Evolutionary conservation across 2,329 filamentous ascomycete species (phyloP), one percentile per base, ranked within the genome.

Genomic region (Aspergillus luchuensis): DNA sequence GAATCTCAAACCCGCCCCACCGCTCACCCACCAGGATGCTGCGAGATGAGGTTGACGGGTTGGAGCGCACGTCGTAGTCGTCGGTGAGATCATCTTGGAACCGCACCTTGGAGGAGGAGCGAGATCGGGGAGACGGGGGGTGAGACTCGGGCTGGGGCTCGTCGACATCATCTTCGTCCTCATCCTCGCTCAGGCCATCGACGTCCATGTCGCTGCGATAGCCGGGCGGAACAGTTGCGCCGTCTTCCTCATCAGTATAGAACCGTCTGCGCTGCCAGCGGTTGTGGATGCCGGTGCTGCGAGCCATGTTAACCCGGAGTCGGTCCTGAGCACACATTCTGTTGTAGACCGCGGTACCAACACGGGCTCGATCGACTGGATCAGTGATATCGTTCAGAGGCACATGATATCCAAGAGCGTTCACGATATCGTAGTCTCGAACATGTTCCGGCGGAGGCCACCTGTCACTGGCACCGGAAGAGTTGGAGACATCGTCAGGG

Each of bases 231-330:
- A 85, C 80, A n/a, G 76, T 72, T 8, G 85, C 84, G 2, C 91
- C 91, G 74, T 96, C 91, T 78, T 96, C 92, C 74, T 92, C 89
- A 60, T 96, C 91, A 0, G 92, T 84, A 69, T 95, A 96, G 68
- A 95, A 96, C 41, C 89, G 86, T 49, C 91, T 84, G 60, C 90
- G 84, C 68, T 85, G 85, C 91, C 91, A 95, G 53, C 91, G 84
- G 57, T 93, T 86, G 67, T 89, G 83, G 38, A 91, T 79, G 63
- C 75, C 74, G 63, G 75, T 64, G 64, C 73, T 69, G 55, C 80
- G 70, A 45, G 75, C 67, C 25, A 76, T 70, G 58, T 79, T 73
- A 15, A 74, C 69, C 23, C 69, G 71, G 63, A 75, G 70, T 50
- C 72, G 71, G n/a, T 75, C 72, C 57, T 77, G 75, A 30, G 72